These are phyloP conservation scores for Dissoconium aciculare DNA, from an alignment of 2,329 filamentous ascomycete species.

Conservation along the genomic window DNA sequence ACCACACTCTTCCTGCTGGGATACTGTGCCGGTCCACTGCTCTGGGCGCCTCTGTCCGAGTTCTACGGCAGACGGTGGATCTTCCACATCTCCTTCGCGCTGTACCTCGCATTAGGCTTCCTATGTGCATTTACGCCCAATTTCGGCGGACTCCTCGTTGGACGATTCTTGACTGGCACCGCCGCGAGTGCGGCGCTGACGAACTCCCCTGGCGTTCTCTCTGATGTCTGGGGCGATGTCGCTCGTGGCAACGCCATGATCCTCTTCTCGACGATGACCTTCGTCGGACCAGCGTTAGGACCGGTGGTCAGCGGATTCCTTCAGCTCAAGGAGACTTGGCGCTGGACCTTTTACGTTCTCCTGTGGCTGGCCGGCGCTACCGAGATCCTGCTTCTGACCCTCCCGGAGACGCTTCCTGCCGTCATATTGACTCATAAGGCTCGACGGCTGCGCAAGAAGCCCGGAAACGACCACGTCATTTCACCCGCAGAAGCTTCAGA, in stretches of 20 bases:
- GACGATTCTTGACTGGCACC: conserved; percentile 41
- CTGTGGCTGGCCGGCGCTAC: conserved; percentile 26
- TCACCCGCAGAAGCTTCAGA: conserved; percentile 35
- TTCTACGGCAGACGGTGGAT: conserved; percentile 44
- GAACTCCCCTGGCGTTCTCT: conserved; percentile 36
- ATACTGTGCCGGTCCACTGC: conserved; percentile 47
- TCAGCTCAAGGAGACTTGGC: conserved; percentile 36
- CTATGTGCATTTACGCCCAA: conserved; percentile 42
- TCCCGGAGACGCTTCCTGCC: conserved; percentile 43
- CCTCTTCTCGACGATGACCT: conserved; percentile 39
- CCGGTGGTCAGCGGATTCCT: conserved; percentile 44
- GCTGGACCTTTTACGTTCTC: conserved; percentile 32
- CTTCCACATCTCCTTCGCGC: conserved; percentile 30
- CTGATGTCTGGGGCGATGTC: conserved; percentile 39
- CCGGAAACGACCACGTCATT: conserved; percentile 37
- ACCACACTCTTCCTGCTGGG: conserved; percentile 23
- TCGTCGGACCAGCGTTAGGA: conserved; percentile 39
- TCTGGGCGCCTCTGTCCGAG: conserved; percentile 53
- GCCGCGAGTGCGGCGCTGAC: conserved; percentile 36
- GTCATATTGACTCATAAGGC: conserved; percentile 41
- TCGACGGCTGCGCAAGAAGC: conserved; percentile 29
- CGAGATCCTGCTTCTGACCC: conserved; percentile 31
- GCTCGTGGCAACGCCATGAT: conserved; percentile 42
- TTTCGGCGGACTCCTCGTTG: conserved; percentile 38
- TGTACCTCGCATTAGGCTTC: conserved; percentile 36